Percentiles rank a stretch among this genome's conserved stretches.
Evolutionary conservation across 331 rosid species (phyloP).

Genomic region (Erythrophleum ivorense): DNA sequence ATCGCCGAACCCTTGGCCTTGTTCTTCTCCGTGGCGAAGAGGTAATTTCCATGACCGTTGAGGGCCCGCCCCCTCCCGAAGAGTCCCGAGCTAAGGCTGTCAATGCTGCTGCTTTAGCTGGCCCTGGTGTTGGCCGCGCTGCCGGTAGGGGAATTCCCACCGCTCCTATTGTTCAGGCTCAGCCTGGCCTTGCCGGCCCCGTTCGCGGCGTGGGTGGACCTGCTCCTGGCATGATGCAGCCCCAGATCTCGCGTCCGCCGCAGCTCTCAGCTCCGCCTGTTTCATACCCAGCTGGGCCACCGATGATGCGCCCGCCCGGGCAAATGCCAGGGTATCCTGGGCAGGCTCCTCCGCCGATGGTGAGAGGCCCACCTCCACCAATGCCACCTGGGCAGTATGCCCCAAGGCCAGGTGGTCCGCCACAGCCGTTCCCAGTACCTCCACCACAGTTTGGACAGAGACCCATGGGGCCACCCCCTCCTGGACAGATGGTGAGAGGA

Average conservation of each 20-base stretch:
- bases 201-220: slow-evolving; percentile 98
- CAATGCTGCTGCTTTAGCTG: slow-evolving; percentile 78
- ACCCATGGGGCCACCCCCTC: slow-evolving; percentile 98
- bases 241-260: slow-evolving; percentile 87
- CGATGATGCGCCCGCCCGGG: slow-evolving; percentile 74
- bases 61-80: slow-evolving; percentile 96
- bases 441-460: slow-evolving; percentile 91
- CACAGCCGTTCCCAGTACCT: slow-evolving; percentile 57
- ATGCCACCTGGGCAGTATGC: slow-evolving; percentile 72
- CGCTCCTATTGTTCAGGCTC: slow-evolving; percentile 84
- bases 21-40: slow-evolving; percentile 99
- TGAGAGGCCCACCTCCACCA: slow-evolving; percentile 71
- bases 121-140: slow-evolving; percentile 90
- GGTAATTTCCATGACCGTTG: slow-evolving; percentile 99
- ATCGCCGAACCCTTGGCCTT: slow-evolving; percentile 97
- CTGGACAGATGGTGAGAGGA: slow-evolving; percentile 95
- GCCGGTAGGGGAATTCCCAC: slow-evolving; percentile 85
- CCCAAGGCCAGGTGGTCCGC: slow-evolving; percentile 77
- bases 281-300: slow-evolving; percentile 71
- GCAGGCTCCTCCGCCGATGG: slow-evolving; percentile 67
- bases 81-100: slow-evolving; percentile 92
- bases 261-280: slow-evolving; percentile 77
- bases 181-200: slow-evolving; percentile 92
- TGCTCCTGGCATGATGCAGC: slow-evolving; percentile 99
- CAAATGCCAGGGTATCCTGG: slow-evolving; percentile 79